Conservation (phyloP, 345 rosid genomes). For the Crucihimalaya himalaica region DNA sequence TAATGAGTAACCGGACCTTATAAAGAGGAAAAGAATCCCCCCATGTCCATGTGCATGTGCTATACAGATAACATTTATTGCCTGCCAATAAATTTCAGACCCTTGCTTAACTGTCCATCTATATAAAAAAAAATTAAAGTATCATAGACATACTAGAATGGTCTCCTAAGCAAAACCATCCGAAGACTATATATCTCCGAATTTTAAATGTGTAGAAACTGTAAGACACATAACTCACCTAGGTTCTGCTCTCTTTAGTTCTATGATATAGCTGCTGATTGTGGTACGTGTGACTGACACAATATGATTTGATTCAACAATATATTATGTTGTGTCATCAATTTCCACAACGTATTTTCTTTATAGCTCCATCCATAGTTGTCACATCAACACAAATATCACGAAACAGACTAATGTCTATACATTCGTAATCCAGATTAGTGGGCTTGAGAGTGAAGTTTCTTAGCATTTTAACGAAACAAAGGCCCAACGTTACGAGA, state of each 20-base stretch:
- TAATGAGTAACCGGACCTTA: conserved; percentile 21
- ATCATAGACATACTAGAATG: background rate
- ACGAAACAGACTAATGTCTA: too few relatives aligned
- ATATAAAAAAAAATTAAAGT: background rate
- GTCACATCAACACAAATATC: background rate
- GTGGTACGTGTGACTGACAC: background rate
- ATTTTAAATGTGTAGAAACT: background rate
- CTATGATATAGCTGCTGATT: background rate
- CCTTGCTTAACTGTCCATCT: conserved; percentile 34
- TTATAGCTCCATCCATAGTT: too few relatives aligned
- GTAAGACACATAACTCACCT: background rate
- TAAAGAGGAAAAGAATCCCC: conserved; percentile 34
- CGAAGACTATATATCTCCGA: background rate
- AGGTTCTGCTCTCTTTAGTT: background rate
- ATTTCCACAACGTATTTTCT: background rate
- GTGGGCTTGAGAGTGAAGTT: background rate
- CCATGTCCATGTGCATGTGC: conserved; percentile 33
- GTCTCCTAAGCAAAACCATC: conserved; percentile 2
- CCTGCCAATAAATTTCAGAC: conserved; percentile 27
- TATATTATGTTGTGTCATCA: background rate
- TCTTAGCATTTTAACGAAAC: background rate
- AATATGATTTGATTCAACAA: background rate
- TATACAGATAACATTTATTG: conserved; percentile 35
- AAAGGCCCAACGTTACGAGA: background rate
- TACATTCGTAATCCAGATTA: background rate